Evolutionary conservation across 1,284 basidiomycete genomes (phyloP).

Genomic region (Fomitopsis betulina): DNA sequence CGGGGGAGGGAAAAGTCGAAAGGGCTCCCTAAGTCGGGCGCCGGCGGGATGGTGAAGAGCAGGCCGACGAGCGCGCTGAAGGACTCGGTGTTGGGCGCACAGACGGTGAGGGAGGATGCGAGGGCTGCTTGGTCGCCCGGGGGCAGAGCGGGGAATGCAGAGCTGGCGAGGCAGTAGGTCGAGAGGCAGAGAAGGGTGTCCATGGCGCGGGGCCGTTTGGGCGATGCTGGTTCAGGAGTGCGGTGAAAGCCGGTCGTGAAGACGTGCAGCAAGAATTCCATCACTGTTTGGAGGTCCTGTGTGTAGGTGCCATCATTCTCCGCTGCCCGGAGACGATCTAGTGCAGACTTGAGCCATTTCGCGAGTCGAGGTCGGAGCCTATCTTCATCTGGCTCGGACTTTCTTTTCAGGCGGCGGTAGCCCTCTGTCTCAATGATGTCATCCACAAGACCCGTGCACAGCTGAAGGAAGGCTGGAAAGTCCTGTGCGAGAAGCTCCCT

Average conservation of each 20-base stretch:
- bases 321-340: constrained; percentile 10
- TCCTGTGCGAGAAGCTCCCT: constrained; percentile 24
- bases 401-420: neutral
- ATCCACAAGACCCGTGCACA: constrained; percentile 16
- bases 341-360: constrained; percentile 23
- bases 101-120: neutral
- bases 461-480: constrained; percentile 20
- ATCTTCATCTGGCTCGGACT: constrained; percentile 1
- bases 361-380: constrained; percentile 18
- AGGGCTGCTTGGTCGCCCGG: neutral
- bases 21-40: constrained; percentile 7
- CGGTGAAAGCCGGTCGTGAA: constrained; percentile 13
- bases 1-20: constrained; percentile 13
- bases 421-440: constrained; percentile 6
- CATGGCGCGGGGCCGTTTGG: constrained; percentile 9
- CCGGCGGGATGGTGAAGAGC: constrained; percentile 14
- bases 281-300: constrained; percentile 11
- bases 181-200: constrained; percentile 29
- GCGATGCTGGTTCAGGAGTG: constrained; percentile 3
- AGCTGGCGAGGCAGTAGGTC: constrained; percentile 22
- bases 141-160: constrained; percentile 10
- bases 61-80: constrained; percentile 17
- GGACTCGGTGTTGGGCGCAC: constrained; percentile 7
- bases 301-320: neutral
- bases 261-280: constrained; percentile 17